phyloP scores from a whole-genome alignment of 441 rosid genomes.

The Adansonia rubrostipa region DNA sequence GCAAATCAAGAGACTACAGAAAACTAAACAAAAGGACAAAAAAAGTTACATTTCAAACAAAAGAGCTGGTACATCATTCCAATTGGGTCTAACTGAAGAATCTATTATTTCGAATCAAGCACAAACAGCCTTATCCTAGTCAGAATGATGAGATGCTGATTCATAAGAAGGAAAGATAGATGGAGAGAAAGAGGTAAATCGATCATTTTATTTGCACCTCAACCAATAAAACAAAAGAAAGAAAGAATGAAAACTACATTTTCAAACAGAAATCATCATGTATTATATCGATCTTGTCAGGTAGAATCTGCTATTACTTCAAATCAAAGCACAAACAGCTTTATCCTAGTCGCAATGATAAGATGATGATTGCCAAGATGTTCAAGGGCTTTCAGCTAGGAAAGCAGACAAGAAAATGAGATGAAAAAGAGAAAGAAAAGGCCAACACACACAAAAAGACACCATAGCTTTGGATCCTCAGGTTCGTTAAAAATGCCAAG shows the following conservation, averaged over 20 bases:
- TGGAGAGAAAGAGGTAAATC: not conserved
- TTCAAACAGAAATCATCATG: conserved; percentile 5
- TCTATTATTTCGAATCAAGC: not conserved
- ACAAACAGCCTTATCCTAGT: not conserved
- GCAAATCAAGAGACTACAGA: not conserved
- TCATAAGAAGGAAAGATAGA: not conserved
- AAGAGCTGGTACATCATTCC: not conserved
- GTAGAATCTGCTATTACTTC: not conserved
- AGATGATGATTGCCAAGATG: not conserved
- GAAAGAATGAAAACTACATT: not conserved
- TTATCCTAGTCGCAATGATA: not conserved
- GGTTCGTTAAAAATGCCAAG: not conserved
- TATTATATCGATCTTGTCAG: not conserved
- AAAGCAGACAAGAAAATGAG: not conserved
- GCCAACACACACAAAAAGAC: not conserved
- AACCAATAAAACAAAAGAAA: not conserved
- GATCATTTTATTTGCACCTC: not conserved
- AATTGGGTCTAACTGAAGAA: not conserved
- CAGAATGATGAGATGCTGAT: not conserved
- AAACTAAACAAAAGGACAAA: not conserved
- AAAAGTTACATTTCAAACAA: not conserved
- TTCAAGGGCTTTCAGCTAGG: not conserved
- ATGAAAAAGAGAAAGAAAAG: not conserved
- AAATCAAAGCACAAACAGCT: not conserved
- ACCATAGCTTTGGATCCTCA: not conserved